Conservation (phyloP, 345 rosid species). For the Heritiera littoralis region DNA sequence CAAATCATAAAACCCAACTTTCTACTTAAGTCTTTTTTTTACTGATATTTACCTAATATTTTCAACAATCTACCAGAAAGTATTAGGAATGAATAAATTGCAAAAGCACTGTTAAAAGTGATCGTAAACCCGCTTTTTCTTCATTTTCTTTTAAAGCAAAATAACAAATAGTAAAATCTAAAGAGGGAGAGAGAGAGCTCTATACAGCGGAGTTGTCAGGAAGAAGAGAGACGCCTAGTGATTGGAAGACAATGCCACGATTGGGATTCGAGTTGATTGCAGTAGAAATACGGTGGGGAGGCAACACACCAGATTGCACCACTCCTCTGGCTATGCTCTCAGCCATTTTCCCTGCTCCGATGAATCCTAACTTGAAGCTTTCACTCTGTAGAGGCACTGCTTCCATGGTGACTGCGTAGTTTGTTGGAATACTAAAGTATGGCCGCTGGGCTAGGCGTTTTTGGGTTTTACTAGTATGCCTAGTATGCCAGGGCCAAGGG, state of each 20-base stretch:
- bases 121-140: neutral
- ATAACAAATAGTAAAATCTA: neutral
- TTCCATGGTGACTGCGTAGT: neutral
- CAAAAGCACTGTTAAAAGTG: too few relatives aligned
- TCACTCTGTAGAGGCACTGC: conserved; percentile 2
- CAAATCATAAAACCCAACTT: too few relatives aligned
- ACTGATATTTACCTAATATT: too few relatives aligned
- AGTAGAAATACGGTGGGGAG: conserved; percentile 66
- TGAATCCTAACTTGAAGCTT: conserved; percentile 46
- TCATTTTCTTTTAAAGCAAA: neutral
- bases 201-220: conserved; percentile 54
- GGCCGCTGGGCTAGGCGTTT: neutral
- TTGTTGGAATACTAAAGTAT: too few relatives aligned
- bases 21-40: too few relatives aligned
- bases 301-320: conserved; percentile 67
- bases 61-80: too few relatives aligned
- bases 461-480: neutral
- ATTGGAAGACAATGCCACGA: conserved; percentile 64
- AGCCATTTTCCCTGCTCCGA: conserved; percentile 95
- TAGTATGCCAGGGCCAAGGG: neutral
- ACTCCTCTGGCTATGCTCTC: conserved; percentile 90
- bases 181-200: neutral
- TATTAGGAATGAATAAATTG: too few relatives aligned
- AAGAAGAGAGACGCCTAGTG: conserved; percentile 64
- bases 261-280: conserved; percentile 51